Percentiles rank a stretch among this genome's conserved stretches.
phyloP scores from a whole-genome alignment of 2,329 filamentous ascomycete genomes.

The Nigrospora osmanthi region DNA sequence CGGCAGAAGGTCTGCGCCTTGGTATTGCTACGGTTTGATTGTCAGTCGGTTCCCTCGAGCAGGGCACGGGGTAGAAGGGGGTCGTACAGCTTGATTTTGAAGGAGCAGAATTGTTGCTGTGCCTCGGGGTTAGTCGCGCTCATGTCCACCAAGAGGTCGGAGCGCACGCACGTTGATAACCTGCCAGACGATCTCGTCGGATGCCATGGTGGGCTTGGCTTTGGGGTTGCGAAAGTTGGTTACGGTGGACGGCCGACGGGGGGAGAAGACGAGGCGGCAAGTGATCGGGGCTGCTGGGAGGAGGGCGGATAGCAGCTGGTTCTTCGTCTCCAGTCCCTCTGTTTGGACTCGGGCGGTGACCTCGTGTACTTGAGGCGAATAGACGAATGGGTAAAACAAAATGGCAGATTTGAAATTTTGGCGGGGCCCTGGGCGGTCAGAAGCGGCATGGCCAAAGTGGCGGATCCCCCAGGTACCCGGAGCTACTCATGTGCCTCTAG shows the following conservation, averaged over 20 bases:
- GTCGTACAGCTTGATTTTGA: conserved; percentile 73
- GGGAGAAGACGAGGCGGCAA: no score
- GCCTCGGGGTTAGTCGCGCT: conserved; percentile 55
- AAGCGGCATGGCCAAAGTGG: neutral
- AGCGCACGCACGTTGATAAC: conserved; percentile 71
- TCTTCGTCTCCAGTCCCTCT: no score
- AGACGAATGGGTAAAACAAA: no score
- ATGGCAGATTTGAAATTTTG: neutral
- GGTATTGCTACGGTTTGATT: conserved; percentile 49
- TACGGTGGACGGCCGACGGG: no score
- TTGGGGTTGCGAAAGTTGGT: no score
- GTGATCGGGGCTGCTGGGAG: no score
- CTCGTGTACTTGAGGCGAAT: no score
- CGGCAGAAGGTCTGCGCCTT: conserved; percentile 91
- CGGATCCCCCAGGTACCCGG: no score
- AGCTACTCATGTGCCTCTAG: no score
- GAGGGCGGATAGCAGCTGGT: no score
- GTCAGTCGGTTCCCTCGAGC: no score
- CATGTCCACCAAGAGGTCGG: neutral
- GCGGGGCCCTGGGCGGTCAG: conserved; percentile 3
- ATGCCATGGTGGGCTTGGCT: conserved; percentile 53
- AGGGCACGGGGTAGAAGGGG: neutral
- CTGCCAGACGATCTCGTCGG: conserved; percentile 96
- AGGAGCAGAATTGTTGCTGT: conserved; percentile 77
- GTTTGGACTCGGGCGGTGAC: no score